These are phyloP conservation scores for Candolleomyces efflorescens DNA, from an alignment of 768 basidiomycete genomes.

Conservation along the genomic window DNA sequence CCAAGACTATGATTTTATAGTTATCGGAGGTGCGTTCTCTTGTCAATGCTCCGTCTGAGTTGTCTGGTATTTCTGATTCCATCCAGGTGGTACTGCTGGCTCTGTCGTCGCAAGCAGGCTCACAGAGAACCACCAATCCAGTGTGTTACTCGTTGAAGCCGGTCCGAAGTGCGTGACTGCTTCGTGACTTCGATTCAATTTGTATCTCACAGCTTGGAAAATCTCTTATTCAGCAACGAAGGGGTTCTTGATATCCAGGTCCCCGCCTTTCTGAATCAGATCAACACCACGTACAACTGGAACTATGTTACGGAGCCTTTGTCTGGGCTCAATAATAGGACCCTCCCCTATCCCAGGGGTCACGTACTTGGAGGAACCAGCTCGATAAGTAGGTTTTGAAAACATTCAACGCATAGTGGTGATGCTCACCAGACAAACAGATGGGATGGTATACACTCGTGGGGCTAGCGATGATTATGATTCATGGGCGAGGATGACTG, in stretches of 20 bases:
- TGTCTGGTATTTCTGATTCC: too few relatives aligned
- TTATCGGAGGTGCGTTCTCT: too few relatives aligned
- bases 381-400: conserved; percentile 17
- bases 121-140: too few relatives aligned
- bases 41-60: too few relatives aligned
- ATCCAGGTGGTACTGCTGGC: too few relatives aligned
- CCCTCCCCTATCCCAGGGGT: conserved; percentile 22
- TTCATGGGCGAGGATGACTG: conserved; percentile 20
- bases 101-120: too few relatives aligned
- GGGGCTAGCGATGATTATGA: conserved; percentile 27
- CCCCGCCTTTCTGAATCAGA: conserved; percentile 1
- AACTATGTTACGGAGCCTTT: conserved; percentile 26
- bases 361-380: conserved; percentile 24
- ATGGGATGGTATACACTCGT: conserved; percentile 29
- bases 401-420: not conserved
- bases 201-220: too few relatives aligned
- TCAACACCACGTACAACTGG: conserved; percentile 17
- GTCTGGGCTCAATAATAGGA: conserved; percentile 16
- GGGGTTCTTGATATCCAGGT: conserved; percentile 9
- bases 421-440: conserved; percentile 10
- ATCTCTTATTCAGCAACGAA: conserved; percentile 11
- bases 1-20: too few relatives aligned
- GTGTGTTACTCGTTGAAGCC: too few relatives aligned
- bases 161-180: too few relatives aligned
- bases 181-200: too few relatives aligned